Evolutionary conservation across 2,329 filamentous ascomycete genomes (phyloP).

Genomic region (Plenodomus tracheiphilus): DNA sequence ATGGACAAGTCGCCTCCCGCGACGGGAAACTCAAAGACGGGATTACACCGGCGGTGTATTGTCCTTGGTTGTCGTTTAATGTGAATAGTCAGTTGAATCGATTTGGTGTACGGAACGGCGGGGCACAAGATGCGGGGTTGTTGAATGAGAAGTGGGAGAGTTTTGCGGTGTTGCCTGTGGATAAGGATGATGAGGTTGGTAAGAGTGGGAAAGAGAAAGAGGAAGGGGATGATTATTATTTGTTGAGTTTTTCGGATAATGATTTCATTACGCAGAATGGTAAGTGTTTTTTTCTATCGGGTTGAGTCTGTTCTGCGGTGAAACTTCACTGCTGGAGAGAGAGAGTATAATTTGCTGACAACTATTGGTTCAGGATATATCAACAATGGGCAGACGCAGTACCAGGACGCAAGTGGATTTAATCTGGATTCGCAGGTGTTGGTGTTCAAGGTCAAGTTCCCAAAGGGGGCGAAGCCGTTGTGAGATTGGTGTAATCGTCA

Average conservation of each 20-base stretch:
- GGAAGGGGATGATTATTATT: slow-evolving; percentile 65
- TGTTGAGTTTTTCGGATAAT: slow-evolving; percentile 71
- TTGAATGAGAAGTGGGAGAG: slow-evolving; percentile 81
- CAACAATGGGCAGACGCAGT: slow-evolving; percentile 61
- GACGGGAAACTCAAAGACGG: slow-evolving; percentile 58
- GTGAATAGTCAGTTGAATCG: slow-evolving; percentile 64
- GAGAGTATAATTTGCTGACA: too few species aligned
- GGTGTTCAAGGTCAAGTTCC: slow-evolving; percentile 62
- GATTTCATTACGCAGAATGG: slow-evolving; percentile 76
- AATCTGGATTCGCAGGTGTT: slow-evolving; percentile 65
- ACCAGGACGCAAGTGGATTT: slow-evolving; percentile 61
- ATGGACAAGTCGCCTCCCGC: slow-evolving; percentile 51
- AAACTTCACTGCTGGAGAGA: slow-evolving; percentile 5
- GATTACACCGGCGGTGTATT: slow-evolving; percentile 64
- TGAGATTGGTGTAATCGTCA: too few species aligned
- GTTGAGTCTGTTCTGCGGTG: slow-evolving; percentile 4
- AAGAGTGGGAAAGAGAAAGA: slow-evolving; percentile 40
- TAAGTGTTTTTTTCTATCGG: too few species aligned
- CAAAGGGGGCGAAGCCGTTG: slow-evolving; percentile 41
- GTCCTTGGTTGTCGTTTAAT: slow-evolving; percentile 70
- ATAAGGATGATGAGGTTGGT: slow-evolving; percentile 46
- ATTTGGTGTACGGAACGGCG: slow-evolving; percentile 72
- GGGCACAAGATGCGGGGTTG: slow-evolving; percentile 59
- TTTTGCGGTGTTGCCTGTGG: slow-evolving; percentile 62
- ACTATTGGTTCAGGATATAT: slow-evolving; percentile 50